Evolutionary conservation across 2,329 filamentous ascomycete genomes (phyloP).

Genomic region (Microcera coccophila): DNA sequence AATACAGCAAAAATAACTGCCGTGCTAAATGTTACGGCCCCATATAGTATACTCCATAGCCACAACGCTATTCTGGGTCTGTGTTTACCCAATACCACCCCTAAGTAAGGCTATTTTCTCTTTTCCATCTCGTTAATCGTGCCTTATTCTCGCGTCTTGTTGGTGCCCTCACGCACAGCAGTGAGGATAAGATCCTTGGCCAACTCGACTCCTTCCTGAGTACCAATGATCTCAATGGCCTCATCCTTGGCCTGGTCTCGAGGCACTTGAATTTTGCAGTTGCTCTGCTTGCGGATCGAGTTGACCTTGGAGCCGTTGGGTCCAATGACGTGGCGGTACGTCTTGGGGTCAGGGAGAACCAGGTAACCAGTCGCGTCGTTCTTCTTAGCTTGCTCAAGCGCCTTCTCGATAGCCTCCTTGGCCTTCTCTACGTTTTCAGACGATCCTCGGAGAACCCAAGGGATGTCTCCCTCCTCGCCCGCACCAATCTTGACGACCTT

Average conservation of each 20-base stretch:
- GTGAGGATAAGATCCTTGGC: constrained; percentile 86
- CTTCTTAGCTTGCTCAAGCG: constrained; percentile 67
- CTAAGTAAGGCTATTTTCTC: too few species aligned
- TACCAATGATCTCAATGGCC: constrained; percentile 85
- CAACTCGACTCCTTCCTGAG: constrained; percentile 73
- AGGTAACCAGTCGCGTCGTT: constrained; percentile 78
- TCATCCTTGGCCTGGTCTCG: constrained; percentile 70
- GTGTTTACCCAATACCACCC: too few species aligned
- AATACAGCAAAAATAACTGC: constrained; percentile 1
- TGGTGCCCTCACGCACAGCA: constrained; percentile 63
- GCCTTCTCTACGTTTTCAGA: constrained; percentile 79
- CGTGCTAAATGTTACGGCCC: constrained; percentile 12
- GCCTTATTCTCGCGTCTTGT: constrained; percentile 30
- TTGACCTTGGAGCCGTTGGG: constrained; percentile 89
- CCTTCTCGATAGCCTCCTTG: constrained; percentile 67
- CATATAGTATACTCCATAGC: constrained; percentile 14
- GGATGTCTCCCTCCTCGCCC: constrained; percentile 67
- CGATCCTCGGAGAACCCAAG: constrained; percentile 82
- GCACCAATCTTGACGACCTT: constrained; percentile 65
- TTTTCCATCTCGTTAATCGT: constrained; percentile 4
- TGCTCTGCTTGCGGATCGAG: constrained; percentile 83
- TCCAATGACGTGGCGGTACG: constrained; percentile 88
- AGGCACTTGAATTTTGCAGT: constrained; percentile 91
- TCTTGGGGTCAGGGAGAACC: constrained; percentile 80
- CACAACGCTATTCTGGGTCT: constrained; percentile 4